Conservation (phyloP, 352 stramenopile species). For the Phytophthora quininea region DNA sequence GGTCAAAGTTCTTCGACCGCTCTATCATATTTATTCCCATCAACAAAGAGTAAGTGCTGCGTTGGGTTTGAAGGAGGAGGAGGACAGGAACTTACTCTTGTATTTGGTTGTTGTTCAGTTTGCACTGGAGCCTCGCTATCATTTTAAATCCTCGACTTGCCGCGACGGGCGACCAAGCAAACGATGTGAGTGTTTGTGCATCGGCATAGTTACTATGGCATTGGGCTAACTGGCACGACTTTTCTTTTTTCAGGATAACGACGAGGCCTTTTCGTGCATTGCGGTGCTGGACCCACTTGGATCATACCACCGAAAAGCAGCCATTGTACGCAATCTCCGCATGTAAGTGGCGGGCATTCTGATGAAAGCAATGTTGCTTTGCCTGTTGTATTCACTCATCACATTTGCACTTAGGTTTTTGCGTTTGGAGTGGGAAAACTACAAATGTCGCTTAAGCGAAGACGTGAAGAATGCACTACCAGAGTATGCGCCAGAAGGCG, state of each 20-base stretch:
- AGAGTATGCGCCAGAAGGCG: conserved; percentile 44
- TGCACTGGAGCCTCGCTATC: conserved; percentile 85
- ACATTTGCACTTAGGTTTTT: conserved; percentile 38
- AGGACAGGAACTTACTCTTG: not conserved
- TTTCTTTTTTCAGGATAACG: conserved; percentile 12
- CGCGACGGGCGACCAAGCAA: conserved; percentile 25
- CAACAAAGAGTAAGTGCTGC: conserved; percentile 71
- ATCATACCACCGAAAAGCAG: conserved; percentile 63
- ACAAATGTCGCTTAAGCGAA: conserved; percentile 13
- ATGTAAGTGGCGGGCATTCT: conserved; percentile 38
- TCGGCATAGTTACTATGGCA: not conserved
- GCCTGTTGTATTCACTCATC: not conserved
- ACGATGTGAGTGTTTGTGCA: conserved; percentile 32
- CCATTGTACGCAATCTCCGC: conserved; percentile 64
- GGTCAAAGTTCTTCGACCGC: conserved; percentile 71
- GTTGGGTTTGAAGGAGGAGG: not conserved
- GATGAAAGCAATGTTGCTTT: not conserved
- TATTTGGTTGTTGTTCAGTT: conserved; percentile 35
- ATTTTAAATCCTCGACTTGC: conserved; percentile 73
- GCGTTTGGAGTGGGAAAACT: conserved; percentile 57
- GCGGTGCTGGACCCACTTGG: conserved; percentile 75
- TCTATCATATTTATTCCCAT: conserved; percentile 88
- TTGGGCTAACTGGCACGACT: not conserved
- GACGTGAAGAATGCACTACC: conserved; percentile 9
- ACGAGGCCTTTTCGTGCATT: conserved; percentile 59